These are phyloP conservation scores for Penicillium sp. DNA, from an alignment of 2,329 filamentous ascomycete species.

Conservation along the genomic window DNA sequence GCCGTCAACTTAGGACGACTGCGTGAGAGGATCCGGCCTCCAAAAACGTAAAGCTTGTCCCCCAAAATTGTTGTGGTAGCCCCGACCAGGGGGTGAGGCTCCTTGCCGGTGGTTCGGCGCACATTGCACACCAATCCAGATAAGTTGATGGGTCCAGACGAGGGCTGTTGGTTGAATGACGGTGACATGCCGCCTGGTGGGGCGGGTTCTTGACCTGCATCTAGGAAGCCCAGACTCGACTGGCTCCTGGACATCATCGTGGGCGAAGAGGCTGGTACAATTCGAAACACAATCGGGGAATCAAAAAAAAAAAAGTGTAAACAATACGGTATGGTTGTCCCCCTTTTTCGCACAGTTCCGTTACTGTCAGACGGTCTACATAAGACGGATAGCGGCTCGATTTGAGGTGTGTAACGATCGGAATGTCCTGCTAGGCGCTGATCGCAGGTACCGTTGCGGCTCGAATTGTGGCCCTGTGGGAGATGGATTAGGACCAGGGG, in stretches of 20 bases:
- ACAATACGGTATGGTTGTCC: background rate
- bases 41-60: conserved; percentile 96
- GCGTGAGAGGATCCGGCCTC: conserved; percentile 81
- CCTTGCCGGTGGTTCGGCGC: conserved; percentile 80
- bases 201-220: conserved; percentile 32
- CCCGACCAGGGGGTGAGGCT: conserved; percentile 88
- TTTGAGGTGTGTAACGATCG: conserved; percentile 7
- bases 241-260: conserved; percentile 42
- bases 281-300: background rate
- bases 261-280: conserved; percentile 6
- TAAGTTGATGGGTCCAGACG: conserved; percentile 56
- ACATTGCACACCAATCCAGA: conserved; percentile 69
- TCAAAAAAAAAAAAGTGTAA: background rate
- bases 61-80: conserved; percentile 93
- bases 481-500: conserved; percentile 3
- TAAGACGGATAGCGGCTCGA: conserved; percentile 3
- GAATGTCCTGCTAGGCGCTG: conserved; percentile 1
- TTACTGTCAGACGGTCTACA: background rate
- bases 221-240: conserved; percentile 38
- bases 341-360: background rate
- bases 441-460: conserved; percentile 12
- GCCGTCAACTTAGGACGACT: conserved; percentile 82
- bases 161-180: conserved; percentile 27
- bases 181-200: conserved; percentile 29
- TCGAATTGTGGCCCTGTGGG: conserved; percentile 7